Evolutionary conservation across 31 red algal genomes (phyloP).

Genomic region (Endocladia muricata): DNA sequence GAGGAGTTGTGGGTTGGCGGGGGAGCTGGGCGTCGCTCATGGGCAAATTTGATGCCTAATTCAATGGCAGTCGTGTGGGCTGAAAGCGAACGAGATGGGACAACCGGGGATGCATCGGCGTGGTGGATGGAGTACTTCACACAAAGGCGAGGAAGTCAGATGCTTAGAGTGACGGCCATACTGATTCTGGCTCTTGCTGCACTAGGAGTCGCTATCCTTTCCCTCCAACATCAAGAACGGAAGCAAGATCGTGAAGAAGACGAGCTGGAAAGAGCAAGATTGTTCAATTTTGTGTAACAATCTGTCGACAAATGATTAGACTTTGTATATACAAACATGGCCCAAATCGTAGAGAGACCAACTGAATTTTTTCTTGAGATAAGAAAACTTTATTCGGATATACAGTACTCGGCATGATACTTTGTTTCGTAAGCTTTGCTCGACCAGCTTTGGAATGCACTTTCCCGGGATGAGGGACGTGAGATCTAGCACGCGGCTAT

Average conservation of each 20-base stretch:
- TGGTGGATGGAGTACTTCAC: slow-evolving; percentile 98
- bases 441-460: too few species aligned
- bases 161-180: slow-evolving; percentile 73
- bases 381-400: too few species aligned
- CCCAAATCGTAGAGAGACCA: too few species aligned
- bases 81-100: slow-evolving; percentile 8
- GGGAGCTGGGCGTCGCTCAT: slow-evolving; percentile 50
- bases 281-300: slow-evolving; percentile 47
- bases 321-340: too few species aligned
- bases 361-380: too few species aligned
- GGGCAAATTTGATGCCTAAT: slow-evolving; percentile 95
- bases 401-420: too few species aligned
- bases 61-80: slow-evolving; percentile 94
- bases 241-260: slow-evolving; percentile 60
- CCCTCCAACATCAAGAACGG: slow-evolving; percentile 65
- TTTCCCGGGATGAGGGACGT: too few species aligned
- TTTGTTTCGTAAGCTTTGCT: too few species aligned
- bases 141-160: slow-evolving; percentile 75
- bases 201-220: slow-evolving; percentile 59
- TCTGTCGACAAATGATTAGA: too few species aligned
- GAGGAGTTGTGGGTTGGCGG: slow-evolving; percentile 78
- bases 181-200: slow-evolving; percentile 38
- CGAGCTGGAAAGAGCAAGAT: slow-evolving; percentile 23
- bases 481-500: too few species aligned
- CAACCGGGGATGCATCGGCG: slow-evolving; percentile 14